phyloP scores from a whole-genome alignment of 257 asterid genomes.

The Fraxinus americana region DNA sequence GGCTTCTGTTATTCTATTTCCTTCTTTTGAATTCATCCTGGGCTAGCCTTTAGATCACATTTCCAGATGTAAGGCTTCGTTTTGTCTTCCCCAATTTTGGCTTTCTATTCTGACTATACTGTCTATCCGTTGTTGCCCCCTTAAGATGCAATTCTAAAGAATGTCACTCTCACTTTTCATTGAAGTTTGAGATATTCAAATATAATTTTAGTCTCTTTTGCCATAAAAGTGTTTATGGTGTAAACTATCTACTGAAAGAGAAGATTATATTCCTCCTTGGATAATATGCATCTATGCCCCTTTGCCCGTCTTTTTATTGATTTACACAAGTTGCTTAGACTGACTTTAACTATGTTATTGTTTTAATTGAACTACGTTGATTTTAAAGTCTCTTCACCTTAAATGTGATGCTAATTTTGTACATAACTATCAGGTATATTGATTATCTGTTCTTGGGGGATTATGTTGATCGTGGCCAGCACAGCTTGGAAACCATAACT shows the following conservation, averaged over 20 bases:
- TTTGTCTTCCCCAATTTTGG: background rate
- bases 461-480: constrained; percentile 99
- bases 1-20: background rate
- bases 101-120: background rate
- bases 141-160: background rate
- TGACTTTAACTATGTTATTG: background rate
- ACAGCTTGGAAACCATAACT: constrained; percentile 89
- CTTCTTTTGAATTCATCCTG: background rate
- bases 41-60: background rate
- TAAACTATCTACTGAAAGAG: background rate
- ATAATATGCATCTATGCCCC: background rate
- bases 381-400: constrained; percentile 6
- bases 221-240: background rate
- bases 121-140: background rate
- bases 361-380: background rate
- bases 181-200: background rate
- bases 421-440: constrained; percentile 65
- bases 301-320: background rate
- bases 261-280: background rate
- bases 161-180: background rate
- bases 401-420: constrained; percentile 35
- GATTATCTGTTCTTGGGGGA: constrained; percentile 99
- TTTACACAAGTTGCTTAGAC: background rate
- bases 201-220: too few relatives aligned
- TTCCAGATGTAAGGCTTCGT: background rate